Conservation (phyloP, 2,329 filamentous ascomycete species). For the Ophiostoma quercus region DNA sequence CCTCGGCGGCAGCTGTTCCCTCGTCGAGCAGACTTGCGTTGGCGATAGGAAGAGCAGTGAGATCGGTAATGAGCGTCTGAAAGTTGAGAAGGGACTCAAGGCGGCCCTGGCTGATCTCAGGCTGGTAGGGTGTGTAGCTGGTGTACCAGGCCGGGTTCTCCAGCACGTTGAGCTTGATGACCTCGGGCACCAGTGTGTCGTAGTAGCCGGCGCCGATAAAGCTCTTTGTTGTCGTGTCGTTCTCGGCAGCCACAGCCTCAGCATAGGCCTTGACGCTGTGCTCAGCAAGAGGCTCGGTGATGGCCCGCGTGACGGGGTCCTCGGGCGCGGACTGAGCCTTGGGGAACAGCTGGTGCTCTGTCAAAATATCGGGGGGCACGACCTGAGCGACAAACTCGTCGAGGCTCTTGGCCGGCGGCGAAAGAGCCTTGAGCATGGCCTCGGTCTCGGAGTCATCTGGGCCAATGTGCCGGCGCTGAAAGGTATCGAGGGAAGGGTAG, state of each 20-base stretch:
- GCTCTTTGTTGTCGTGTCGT: constrained; percentile 48
- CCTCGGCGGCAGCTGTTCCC: constrained; percentile 86
- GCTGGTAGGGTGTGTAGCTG: constrained; percentile 95
- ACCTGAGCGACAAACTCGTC: constrained; percentile 84
- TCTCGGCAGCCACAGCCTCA: constrained; percentile 35
- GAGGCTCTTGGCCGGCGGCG: constrained; percentile 65
- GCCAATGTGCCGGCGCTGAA: constrained; percentile 81
- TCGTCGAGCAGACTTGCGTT: constrained; percentile 91
- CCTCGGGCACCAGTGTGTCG: constrained; percentile 75
- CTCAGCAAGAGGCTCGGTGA: constrained; percentile 50
- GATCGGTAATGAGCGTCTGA: constrained; percentile 84
- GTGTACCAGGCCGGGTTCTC: constrained; percentile 97
- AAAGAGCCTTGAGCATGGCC: constrained; percentile 74
- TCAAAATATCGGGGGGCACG: constrained; percentile 72
- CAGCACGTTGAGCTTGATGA: constrained; percentile 87
- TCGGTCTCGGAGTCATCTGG: constrained; percentile 64
- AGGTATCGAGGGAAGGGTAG: constrained; percentile 51
- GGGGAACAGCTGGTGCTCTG: constrained; percentile 57
- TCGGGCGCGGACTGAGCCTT: constrained; percentile 39
- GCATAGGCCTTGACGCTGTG: constrained; percentile 49
- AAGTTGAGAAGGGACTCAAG: constrained; percentile 91
- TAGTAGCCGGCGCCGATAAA: constrained; percentile 89
- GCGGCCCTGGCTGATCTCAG: constrained; percentile 92
- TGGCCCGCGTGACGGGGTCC: constrained; percentile 36
- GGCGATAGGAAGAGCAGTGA: constrained; percentile 79